Evolutionary conservation across 2,329 filamentous ascomycete genomes (phyloP).

Genomic region (Colletotrichum eleusines): DNA sequence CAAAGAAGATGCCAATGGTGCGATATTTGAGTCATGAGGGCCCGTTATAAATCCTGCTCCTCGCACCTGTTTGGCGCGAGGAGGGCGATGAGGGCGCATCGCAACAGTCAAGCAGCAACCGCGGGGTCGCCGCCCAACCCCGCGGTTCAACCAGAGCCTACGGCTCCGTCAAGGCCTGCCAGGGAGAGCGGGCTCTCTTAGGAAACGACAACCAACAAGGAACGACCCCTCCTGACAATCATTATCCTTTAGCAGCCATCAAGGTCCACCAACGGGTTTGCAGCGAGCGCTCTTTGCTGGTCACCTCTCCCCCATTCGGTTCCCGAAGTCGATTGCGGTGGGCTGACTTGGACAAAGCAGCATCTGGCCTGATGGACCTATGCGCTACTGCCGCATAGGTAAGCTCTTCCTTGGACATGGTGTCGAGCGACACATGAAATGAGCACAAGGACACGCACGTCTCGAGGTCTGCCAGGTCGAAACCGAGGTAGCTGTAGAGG

Average conservation of each 20-base stretch:
- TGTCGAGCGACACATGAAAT: not conserved
- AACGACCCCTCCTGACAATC: not conserved
- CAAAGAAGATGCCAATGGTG: not conserved
- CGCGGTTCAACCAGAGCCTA: not conserved
- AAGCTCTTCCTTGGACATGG: not conserved
- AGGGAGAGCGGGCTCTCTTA: not conserved
- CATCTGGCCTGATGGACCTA: not conserved
- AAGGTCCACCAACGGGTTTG: not conserved
- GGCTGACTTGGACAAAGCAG: not conserved
- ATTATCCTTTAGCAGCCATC: not conserved
- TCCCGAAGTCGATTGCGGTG: not conserved
- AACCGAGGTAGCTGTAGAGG: not conserved
- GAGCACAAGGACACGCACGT: not conserved
- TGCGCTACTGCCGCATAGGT: not conserved
- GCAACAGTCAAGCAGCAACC: not conserved
- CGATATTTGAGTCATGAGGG: slow-evolving; percentile 16
- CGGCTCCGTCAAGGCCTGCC: not conserved
- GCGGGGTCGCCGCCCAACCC: not conserved
- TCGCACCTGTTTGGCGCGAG: not conserved
- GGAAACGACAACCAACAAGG: not conserved
- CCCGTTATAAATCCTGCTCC: not conserved
- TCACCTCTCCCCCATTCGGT: not conserved
- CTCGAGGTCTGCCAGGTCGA: not conserved
- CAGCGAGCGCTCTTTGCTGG: not conserved
- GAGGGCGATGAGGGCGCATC: not conserved